Evolutionary conservation across 2,329 filamentous ascomycete genomes (phyloP).

Genomic region (Aotearoamyces nothofagi): DNA sequence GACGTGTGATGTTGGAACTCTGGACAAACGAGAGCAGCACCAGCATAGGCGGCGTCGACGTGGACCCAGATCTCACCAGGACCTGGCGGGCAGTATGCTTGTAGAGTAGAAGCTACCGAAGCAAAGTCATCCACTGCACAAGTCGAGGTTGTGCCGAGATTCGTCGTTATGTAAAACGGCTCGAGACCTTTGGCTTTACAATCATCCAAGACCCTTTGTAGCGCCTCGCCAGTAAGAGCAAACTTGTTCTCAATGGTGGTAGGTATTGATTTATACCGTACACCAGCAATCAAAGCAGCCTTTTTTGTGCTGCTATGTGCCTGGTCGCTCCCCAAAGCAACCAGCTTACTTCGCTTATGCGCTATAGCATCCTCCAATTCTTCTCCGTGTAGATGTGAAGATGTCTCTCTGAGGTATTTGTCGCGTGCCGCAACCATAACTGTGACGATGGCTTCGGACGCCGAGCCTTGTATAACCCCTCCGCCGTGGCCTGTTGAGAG

Average conservation of each 20-base stretch:
- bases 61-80: conserved; percentile 67
- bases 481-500: conserved; percentile 60
- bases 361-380: conserved; percentile 58
- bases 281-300: conserved; percentile 71
- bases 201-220: conserved; percentile 47
- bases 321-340: conserved; percentile 66
- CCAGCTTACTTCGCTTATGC: conserved; percentile 52
- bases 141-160: conserved; percentile 74
- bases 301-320: conserved; percentile 79
- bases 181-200: conserved; percentile 55
- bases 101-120: conserved; percentile 17
- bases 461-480: conserved; percentile 87
- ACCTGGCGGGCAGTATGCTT: conserved; percentile 23
- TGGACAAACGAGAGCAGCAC: conserved; percentile 66
- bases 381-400: conserved; percentile 31
- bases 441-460: conserved; percentile 75
- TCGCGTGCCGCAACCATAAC: conserved; percentile 81
- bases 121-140: conserved; percentile 75
- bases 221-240: conserved; percentile 48
- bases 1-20: conserved; percentile 59
- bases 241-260: conserved; percentile 48
- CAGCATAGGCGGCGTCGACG: conserved; percentile 86
- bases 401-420: conserved; percentile 50
- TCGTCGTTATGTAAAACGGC: conserved; percentile 77
- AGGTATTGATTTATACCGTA: conserved; percentile 59